Evolutionary conservation across 139 green algal species (phyloP).

Genomic region (Zygnema cylindricum): DNA sequence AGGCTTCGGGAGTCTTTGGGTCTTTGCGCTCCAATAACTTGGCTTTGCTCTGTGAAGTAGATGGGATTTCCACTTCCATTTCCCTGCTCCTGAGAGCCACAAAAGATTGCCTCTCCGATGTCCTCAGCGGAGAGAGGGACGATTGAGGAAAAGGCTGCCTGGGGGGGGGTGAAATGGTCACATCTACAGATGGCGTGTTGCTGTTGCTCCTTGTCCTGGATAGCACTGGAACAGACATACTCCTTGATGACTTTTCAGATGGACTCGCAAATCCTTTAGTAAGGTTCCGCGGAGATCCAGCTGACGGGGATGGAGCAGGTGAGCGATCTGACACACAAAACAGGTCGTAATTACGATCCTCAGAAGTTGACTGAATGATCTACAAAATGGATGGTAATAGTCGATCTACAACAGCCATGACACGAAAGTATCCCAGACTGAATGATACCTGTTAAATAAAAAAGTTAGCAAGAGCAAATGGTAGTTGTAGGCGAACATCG

Average conservation of each 20-base stretch:
- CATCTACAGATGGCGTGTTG: not conserved
- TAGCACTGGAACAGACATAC: not conserved
- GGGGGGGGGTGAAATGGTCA: not conserved
- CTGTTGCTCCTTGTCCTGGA: not conserved
- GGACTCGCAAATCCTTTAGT: not conserved
- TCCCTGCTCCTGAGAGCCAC: not conserved
- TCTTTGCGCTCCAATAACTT: not conserved
- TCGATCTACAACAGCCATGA: not conserved
- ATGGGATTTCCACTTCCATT: not conserved
- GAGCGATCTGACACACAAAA: not conserved
- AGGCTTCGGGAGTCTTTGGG: not conserved
- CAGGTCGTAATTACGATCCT: not conserved
- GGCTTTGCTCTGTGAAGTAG: not conserved
- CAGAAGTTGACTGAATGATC: not conserved
- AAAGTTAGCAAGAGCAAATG: not conserved
- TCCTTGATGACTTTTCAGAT: not conserved
- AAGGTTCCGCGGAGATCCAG: not conserved
- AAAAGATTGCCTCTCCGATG: not conserved
- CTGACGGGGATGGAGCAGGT: not conserved
- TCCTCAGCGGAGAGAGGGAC: not conserved
- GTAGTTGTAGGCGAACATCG: not conserved
- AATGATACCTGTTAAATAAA: not conserved
- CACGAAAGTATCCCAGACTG: too few species aligned
- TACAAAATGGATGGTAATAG: not conserved
- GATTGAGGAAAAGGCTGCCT: not conserved